phyloP scores from a whole-genome alignment of 305 asterid species.

The Fraxinus platypoda region DNA sequence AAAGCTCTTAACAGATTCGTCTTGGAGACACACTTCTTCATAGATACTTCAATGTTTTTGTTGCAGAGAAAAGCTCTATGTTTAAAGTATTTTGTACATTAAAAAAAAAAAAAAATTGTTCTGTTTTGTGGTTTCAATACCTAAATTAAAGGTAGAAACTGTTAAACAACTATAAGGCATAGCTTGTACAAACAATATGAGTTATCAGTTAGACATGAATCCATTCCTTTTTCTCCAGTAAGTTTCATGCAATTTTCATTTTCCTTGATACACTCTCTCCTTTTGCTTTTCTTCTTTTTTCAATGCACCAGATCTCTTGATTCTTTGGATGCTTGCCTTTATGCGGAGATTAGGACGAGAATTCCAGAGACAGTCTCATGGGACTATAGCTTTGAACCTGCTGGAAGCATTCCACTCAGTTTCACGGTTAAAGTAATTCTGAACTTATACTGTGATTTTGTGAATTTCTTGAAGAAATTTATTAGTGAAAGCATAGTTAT shows the following conservation, averaged over 20 bases:
- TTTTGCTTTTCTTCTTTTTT: not conserved
- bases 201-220: not conserved
- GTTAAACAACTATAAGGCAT: not conserved
- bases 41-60: not conserved
- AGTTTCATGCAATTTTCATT: not conserved
- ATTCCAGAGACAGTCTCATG: conserved; percentile 89
- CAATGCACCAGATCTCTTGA: conserved; percentile 68
- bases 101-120: not conserved
- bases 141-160: not conserved
- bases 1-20: not conserved
- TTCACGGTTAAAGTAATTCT: conserved; percentile 83
- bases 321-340: conserved; percentile 71
- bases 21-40: not conserved
- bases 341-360: conserved; percentile 86
- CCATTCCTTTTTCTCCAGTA: not conserved
- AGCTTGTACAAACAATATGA: not conserved
- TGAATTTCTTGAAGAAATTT: not conserved
- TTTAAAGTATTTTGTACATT: not conserved
- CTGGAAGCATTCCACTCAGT: conserved; percentile 82
- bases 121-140: not conserved
- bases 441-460: not conserved
- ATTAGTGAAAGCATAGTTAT: not conserved
- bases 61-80: not conserved
- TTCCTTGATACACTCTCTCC: not conserved
- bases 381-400: conserved; percentile 96